phyloP scores from a whole-genome alignment of 2,329 filamentous ascomycete species.

The Aspergillus cejpii region DNA sequence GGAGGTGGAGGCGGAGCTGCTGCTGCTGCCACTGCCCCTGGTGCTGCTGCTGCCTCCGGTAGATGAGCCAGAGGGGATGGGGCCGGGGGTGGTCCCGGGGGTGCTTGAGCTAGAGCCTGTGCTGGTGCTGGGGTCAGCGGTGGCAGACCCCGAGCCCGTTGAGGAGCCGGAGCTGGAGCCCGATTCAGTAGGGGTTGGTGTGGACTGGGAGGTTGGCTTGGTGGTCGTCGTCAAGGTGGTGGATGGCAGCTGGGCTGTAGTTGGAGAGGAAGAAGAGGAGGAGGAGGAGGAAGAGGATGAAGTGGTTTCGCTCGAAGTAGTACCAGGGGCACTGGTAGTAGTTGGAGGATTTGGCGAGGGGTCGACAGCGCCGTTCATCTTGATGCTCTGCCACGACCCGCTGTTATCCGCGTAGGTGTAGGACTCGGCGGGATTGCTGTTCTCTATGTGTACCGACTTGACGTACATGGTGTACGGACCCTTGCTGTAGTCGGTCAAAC shows the following conservation, averaged over 20 bases:
- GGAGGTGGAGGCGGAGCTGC: constrained; percentile 9
- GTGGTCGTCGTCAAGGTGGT: constrained; percentile 9
- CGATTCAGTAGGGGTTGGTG: constrained; percentile 4
- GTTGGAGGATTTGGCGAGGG: constrained; percentile 5
- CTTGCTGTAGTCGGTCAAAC: constrained; percentile 57
- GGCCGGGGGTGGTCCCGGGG: constrained; percentile 6
- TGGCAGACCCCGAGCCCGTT: constrained; percentile 12
- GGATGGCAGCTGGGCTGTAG: not conserved
- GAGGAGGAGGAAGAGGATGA: constrained; percentile 11
- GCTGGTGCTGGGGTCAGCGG: not conserved
- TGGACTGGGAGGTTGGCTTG: constrained; percentile 11
- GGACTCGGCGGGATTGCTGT: constrained; percentile 54
- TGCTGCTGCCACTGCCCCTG: not conserved
- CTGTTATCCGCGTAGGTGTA: constrained; percentile 59
- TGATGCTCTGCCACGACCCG: constrained; percentile 60
- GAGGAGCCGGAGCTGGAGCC: constrained; percentile 9
- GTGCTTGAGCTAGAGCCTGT: constrained; percentile 4
- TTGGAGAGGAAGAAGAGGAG: constrained; percentile 9
- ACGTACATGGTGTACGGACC: constrained; percentile 70
- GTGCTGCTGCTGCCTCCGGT: not conserved
- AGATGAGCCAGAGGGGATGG: constrained; percentile 8
- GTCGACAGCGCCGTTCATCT: constrained; percentile 26
- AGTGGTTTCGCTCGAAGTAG: constrained; percentile 6
- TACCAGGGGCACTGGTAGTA: constrained; percentile 9
- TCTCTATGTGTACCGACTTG: constrained; percentile 52